Conservation (phyloP, 176 grass and related monocot genomes). For the Olyra latifolia region DNA sequence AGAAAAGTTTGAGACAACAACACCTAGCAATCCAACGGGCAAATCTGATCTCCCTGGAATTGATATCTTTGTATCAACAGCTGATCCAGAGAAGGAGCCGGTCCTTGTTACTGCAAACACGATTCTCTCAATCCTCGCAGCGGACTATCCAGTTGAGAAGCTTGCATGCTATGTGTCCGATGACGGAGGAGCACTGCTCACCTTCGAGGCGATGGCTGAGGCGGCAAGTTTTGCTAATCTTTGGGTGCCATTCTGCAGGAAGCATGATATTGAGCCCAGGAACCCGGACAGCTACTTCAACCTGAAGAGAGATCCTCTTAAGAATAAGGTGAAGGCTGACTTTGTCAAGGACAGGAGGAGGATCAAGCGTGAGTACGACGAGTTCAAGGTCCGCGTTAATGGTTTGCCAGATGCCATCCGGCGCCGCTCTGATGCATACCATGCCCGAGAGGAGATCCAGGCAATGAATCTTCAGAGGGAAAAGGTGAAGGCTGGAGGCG, state of each 20-base stretch:
- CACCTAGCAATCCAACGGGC: conserved; percentile 70
- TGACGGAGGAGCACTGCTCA: conserved; percentile 91
- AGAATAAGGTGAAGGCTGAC: conserved; percentile 88
- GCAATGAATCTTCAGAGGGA: conserved; percentile 86
- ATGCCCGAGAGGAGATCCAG: conserved; percentile 97
- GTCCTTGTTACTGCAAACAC: conserved; percentile 96
- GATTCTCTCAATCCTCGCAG: conserved; percentile 89
- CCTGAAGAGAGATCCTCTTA: conserved; percentile 82
- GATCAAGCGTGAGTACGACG: conserved; percentile 91
- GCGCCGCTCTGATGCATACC: conserved; percentile 86
- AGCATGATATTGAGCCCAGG: conserved; percentile 90
- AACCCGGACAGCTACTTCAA: conserved; percentile 97
- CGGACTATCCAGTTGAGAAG: conserved; percentile 95
- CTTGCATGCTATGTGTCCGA: conserved; percentile 92
- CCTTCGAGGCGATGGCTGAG: conserved; percentile 98
- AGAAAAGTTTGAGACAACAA: conserved; percentile 85
- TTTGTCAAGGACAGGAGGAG: conserved; percentile 95
- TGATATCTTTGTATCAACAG: conserved; percentile 89
- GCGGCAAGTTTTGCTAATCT: conserved; percentile 87
- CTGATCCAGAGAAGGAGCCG: conserved; percentile 90
- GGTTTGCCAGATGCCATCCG: conserved; percentile 88
- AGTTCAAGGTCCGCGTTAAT: conserved; percentile 95
- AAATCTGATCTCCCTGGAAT: conserved; percentile 90
- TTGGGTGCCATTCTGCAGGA: conserved; percentile 98
- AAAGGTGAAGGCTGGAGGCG: conserved; percentile 72